phyloP scores from a whole-genome alignment of 2,329 filamentous ascomycete genomes.

The Didymella keratinophila region DNA sequence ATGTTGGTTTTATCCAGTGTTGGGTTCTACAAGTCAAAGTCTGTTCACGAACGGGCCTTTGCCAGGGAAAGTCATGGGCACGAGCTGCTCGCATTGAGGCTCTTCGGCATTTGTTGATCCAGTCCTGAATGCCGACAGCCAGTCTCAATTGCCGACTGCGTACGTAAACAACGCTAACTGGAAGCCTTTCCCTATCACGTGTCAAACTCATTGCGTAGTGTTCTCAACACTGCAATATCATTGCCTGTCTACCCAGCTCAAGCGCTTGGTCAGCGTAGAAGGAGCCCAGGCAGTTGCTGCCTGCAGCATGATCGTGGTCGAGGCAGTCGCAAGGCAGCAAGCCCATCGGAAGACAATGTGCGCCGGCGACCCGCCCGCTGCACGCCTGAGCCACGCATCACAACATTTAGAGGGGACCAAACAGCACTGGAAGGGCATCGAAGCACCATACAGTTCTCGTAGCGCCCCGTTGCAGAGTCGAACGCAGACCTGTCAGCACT shows the following conservation, averaged over 20 bases:
- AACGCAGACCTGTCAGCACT: neutral
- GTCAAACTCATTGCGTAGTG: neutral
- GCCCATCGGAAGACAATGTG: neutral
- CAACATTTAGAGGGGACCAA: neutral
- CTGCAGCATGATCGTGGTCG: neutral
- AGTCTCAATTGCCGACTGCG: conserved; percentile 11
- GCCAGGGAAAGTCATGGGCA: neutral
- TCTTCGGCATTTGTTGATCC: conserved; percentile 10
- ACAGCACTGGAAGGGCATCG: neutral
- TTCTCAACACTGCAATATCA: neutral
- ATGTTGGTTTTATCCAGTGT: too few species aligned
- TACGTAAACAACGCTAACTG: conserved; percentile 9
- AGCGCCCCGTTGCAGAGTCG: neutral
- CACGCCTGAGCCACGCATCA: conserved; percentile 1
- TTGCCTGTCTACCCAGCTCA: neutral
- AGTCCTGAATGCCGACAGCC: conserved; percentile 1
- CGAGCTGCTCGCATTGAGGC: neutral
- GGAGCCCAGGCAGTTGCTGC: conserved; percentile 1
- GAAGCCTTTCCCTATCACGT: conserved; percentile 5
- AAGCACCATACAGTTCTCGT: neutral
- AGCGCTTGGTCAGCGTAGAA: neutral
- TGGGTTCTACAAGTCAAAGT: too few species aligned
- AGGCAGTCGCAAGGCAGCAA: conserved; percentile 11
- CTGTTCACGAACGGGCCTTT: neutral
- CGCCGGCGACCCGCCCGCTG: neutral